These are phyloP conservation scores for Withania somnifera DNA, from an alignment of 305 asterid species.

Conservation along the genomic window DNA sequence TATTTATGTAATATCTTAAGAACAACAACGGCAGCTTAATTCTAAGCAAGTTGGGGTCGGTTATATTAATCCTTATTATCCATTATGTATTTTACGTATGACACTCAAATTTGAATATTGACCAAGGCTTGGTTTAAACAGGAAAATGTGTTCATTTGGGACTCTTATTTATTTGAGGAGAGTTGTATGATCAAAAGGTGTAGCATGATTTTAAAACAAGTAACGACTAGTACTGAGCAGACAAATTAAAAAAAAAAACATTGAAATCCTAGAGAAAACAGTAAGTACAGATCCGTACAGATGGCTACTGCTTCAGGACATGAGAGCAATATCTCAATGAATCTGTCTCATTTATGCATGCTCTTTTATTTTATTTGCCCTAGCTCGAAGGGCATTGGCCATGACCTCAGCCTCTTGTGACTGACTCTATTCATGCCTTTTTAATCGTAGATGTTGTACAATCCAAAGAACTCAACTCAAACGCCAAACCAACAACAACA, in stretches of 20 bases:
- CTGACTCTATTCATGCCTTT: not conserved
- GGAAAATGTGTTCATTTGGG: not conserved
- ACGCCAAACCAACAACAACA: not conserved
- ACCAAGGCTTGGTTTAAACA: not conserved
- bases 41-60: not conserved
- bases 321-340: not conserved
- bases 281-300: not conserved
- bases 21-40: not conserved
- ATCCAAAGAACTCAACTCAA: not conserved
- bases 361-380: conserved; percentile 3
- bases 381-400: not conserved
- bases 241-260: no score
- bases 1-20: no score
- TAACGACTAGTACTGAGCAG: no score
- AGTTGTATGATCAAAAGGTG: not conserved
- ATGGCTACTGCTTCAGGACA: not conserved
- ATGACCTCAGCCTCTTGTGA: not conserved
- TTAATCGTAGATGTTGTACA: not conserved
- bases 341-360: not conserved
- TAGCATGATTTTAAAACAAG: not conserved
- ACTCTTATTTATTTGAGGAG: not conserved
- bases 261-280: not conserved
- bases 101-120: not conserved
- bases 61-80: not conserved
- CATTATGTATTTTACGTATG: not conserved